phyloP scores from a whole-genome alignment of 1,284 basidiomycete species.

The Apiotrichum sp. region DNA sequence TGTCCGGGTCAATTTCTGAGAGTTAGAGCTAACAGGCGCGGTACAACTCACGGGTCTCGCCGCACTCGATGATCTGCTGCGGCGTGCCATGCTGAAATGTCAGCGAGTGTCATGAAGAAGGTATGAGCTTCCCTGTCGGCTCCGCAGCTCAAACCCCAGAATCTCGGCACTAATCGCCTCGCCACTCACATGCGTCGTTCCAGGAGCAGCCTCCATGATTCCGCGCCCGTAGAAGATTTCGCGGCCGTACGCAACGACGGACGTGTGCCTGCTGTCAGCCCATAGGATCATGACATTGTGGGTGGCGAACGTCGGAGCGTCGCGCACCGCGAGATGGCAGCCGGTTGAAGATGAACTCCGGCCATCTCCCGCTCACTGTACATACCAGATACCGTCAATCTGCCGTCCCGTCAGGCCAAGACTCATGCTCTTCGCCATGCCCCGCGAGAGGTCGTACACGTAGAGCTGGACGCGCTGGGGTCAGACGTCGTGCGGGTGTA shows the following conservation, averaged over 20 bases:
- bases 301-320: background rate
- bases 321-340: background rate
- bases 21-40: background rate
- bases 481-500: too few relatives aligned
- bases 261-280: conserved; percentile 56
- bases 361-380: conserved; percentile 3
- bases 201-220: conserved; percentile 61
- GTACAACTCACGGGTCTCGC: conserved; percentile 54
- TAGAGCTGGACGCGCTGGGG: conserved; percentile 61
- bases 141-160: too few relatives aligned
- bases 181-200: conserved; percentile 57
- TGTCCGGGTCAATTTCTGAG: conserved; percentile 65
- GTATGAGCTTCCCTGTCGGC: too few relatives aligned
- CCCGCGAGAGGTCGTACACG: conserved; percentile 83
- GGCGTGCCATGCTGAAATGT: conserved; percentile 65
- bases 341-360: background rate
- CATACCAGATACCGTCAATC: conserved; percentile 81
- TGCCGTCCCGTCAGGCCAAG: conserved; percentile 72
- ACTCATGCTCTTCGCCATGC: conserved; percentile 70
- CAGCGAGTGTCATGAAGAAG: too few relatives aligned
- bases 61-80: conserved; percentile 68
- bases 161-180: background rate
- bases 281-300: background rate
- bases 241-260: conserved; percentile 73
- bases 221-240: conserved; percentile 88